Conservation (phyloP, 1,139 yeast genomes). For the Taphrina deformans region DNA sequence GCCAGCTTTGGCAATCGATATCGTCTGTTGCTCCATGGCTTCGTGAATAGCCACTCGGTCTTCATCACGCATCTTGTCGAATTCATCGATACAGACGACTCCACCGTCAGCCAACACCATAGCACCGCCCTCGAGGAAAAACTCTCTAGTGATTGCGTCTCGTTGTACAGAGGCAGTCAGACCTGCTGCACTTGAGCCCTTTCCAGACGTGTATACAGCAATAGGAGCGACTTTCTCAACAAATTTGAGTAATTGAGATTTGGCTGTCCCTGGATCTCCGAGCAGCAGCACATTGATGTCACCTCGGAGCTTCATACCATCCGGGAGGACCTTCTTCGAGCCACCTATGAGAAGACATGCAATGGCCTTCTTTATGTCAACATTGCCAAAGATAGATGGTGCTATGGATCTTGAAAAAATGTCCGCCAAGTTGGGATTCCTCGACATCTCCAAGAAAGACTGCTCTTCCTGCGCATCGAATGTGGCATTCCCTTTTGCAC, state of each 20-base stretch:
- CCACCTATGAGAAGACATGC: constrained; percentile 94
- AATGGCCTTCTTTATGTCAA: constrained; percentile 88
- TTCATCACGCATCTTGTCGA: constrained; percentile 98
- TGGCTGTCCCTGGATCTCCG: constrained; percentile 99
- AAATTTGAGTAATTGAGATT: constrained; percentile 89
- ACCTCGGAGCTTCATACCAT: constrained; percentile 95
- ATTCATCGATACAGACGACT: constrained; percentile 97
- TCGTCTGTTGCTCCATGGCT: constrained; percentile 99
- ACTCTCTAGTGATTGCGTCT: constrained; percentile 82
- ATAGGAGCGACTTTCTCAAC: constrained; percentile 95
- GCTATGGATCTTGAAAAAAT: constrained; percentile 88
- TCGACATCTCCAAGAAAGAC: constrained; percentile 74
- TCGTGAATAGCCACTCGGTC: constrained; percentile 99
- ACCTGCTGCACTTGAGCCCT: constrained; percentile 99
- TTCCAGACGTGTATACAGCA: constrained; percentile 95
- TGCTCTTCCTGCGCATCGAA: constrained; percentile 94
- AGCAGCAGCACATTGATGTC: constrained; percentile 88
- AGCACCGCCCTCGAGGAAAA: constrained; percentile 97
- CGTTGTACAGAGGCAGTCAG: constrained; percentile 96
- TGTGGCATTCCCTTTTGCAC: constrained; percentile 59
- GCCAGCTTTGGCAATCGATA: constrained; percentile 99
- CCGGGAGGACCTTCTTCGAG: constrained; percentile 85
- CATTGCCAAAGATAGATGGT: constrained; percentile 92
- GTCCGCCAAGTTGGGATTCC: constrained; percentile 81
- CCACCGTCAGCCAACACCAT: constrained; percentile 99